Evolutionary conservation across 2,329 filamentous ascomycete genomes (phyloP).

Genomic region (Bipolaris oryzae): DNA sequence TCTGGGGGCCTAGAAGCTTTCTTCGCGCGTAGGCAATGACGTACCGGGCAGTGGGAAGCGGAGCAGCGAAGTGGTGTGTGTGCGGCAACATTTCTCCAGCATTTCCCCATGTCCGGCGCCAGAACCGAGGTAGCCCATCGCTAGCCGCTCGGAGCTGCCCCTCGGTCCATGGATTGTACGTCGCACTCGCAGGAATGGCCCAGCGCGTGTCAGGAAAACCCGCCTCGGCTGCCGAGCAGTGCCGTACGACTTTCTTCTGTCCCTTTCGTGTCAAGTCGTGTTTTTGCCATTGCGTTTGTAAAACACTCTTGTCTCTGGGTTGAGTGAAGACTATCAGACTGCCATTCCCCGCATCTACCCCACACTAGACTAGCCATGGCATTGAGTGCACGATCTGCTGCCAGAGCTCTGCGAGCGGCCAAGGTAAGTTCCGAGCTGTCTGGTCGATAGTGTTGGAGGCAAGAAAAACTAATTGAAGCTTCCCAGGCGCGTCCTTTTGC

Average conservation of each 20-base stretch:
- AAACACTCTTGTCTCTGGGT: slow-evolving; percentile 9
- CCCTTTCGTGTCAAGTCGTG: neutral
- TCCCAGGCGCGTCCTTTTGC: slow-evolving; percentile 40
- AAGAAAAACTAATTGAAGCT: slow-evolving; percentile 21
- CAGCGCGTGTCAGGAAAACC: slow-evolving; percentile 25
- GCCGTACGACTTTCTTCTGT: slow-evolving; percentile 31
- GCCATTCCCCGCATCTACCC: slow-evolving; percentile 36
- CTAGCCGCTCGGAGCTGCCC: slow-evolving; percentile 30
- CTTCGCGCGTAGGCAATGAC: slow-evolving; percentile 17
- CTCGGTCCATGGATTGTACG: slow-evolving; percentile 37
- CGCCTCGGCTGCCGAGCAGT: slow-evolving; percentile 35
- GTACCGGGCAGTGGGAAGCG: slow-evolving; percentile 7
- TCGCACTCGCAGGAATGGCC: slow-evolving; percentile 36
- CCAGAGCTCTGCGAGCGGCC: slow-evolving; percentile 67
- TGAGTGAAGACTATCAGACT: slow-evolving; percentile 16
- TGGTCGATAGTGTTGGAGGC: neutral
- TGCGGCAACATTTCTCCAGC: slow-evolving; percentile 36
- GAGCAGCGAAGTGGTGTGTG: slow-evolving; percentile 11
- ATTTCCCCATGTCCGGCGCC: slow-evolving; percentile 9
- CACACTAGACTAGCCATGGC: slow-evolving; percentile 60
- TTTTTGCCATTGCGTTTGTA: slow-evolving; percentile 3
- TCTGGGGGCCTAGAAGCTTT: neutral
- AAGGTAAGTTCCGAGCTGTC: slow-evolving; percentile 59
- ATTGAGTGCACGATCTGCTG: slow-evolving; percentile 66
- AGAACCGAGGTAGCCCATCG: slow-evolving; percentile 16